phyloP scores from a whole-genome alignment of 1,284 basidiomycete species.

The Omphalotus olearius region DNA sequence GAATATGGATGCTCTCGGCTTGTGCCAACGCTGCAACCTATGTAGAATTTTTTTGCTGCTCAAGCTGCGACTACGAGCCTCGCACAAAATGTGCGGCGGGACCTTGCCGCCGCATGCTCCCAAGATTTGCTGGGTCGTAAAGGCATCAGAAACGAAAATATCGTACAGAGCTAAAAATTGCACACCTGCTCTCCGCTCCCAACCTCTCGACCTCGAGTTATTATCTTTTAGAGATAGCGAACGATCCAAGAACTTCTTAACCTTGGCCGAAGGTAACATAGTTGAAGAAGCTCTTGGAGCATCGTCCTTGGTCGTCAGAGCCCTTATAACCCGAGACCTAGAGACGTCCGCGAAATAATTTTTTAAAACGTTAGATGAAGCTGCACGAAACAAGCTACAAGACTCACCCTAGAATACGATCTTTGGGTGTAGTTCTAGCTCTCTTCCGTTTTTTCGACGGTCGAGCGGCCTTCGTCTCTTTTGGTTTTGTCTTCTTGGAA shows the following conservation, averaged over 20 bases:
- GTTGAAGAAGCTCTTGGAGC: conserved; percentile 11
- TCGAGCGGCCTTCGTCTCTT: conserved; percentile 17
- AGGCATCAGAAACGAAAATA: not conserved
- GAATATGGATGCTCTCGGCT: no score
- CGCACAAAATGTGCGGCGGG: conserved; percentile 29
- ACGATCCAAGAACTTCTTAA: conserved; percentile 19
- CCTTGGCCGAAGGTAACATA: conserved; percentile 23
- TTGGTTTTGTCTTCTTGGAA: conserved; percentile 17
- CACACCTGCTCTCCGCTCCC: conserved; percentile 41
- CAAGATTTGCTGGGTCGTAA: conserved; percentile 26
- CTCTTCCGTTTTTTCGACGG: conserved; percentile 19
- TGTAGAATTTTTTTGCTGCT: not conserved
- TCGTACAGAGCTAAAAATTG: not conserved
- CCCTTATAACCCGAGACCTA: conserved; percentile 28
- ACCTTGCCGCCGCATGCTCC: conserved; percentile 25
- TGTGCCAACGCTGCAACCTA: no score
- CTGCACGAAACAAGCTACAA: conserved; percentile 16
- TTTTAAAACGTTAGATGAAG: conserved; percentile 6
- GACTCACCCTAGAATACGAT: conserved; percentile 23
- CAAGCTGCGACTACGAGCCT: conserved; percentile 10
- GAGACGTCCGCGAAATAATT: conserved; percentile 1
- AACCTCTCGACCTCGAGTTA: conserved; percentile 30
- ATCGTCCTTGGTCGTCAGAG: conserved; percentile 19
- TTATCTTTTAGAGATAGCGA: conserved; percentile 28
- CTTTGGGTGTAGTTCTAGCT: conserved; percentile 17